Evolutionary conservation across 768 basidiomycete species (phyloP), one percentile per base, ranked within the genome.

Genomic region (Amanita inopinata): DNA sequence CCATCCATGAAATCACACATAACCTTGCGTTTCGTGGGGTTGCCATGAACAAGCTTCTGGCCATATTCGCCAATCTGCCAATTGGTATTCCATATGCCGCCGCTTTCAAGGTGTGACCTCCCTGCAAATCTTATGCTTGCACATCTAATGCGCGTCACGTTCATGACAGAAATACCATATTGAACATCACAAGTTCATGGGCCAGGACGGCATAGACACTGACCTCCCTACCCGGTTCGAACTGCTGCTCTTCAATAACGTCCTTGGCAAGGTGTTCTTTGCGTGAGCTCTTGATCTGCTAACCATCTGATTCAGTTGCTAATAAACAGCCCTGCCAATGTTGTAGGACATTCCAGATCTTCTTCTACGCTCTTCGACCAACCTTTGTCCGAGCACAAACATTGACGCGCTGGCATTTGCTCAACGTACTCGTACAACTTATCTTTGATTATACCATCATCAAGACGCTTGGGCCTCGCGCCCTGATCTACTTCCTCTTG

Each of bases 1-100:
- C 96, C 32, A 96, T 99, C 41, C 96, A 99, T 57, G 96, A 99
- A 57, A 96, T 99, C 48, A 96, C 93, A 2, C 96, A 99, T 60
- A 98, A 97, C 58, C 73, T 99, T 19, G 96, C 91, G 1, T 98
- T 97, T 66, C 75, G 72, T 48, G 72, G 83, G 17, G 74, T 98
- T 34, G 67, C 65, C 38, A 76, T 81, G 5, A 99, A 98, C 65
- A 91, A 93, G 54, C 58, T 80, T 18, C 65, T 97, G 15, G 91
- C 96, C 4, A 80, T 98, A 47, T 78, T 92, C 40, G 87, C 91
- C 1, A 98, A 99, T 57, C 54, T 96, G 19, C 88, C 92, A 0
- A 97, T 99, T 43, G 93, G 86, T 0, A 74, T 99, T 19, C 96
- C 96, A 0, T 99, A 97, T 61, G 83, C 86, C 14, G 87, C 89